A percentile compares a stretch with the other conserved stretches of the same genome.
Conservation (phyloP, 495 filamentous ascomycete species). For the Pseudoneurospora amorphoporcata region DNA sequence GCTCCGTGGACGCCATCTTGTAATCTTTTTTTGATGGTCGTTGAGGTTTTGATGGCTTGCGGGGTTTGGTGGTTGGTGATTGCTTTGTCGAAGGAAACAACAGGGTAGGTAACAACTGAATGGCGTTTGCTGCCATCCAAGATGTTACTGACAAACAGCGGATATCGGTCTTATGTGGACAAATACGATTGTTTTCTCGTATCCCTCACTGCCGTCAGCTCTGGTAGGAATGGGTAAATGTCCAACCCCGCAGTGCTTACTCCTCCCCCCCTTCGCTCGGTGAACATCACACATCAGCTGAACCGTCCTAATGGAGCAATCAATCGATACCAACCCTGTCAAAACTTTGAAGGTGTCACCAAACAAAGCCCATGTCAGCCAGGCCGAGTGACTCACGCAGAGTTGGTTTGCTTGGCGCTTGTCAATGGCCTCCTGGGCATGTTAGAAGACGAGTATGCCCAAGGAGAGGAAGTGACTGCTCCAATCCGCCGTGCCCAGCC, state of each 20-base stretch:
- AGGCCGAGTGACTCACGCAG: not conserved
- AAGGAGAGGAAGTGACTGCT: no score
- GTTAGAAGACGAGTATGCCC: no score
- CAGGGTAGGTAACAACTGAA: not conserved
- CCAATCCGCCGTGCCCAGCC: no score
- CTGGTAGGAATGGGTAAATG: not conserved
- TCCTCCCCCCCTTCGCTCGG: not conserved
- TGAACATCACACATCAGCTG: not conserved
- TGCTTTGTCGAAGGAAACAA: not conserved
- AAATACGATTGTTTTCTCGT: not conserved
- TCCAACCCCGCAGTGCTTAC: not conserved
- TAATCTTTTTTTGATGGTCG: not conserved
- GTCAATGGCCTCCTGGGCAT: not conserved
- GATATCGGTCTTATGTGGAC: not conserved
- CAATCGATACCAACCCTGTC: not conserved
- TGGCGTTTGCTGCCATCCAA: not conserved
- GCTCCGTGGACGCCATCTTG: not conserved
- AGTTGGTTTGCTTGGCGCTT: not conserved
- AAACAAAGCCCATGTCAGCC: not conserved
- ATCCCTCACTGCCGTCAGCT: not conserved
- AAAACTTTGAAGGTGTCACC: not conserved
- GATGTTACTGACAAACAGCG: not conserved
- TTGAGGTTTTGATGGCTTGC: not conserved
- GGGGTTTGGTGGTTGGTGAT: not conserved
- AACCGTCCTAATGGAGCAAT: not conserved